These are phyloP conservation scores for Colletotrichum chrysophilum DNA, from an alignment of 2,329 filamentous ascomycete species.

Conservation along the genomic window DNA sequence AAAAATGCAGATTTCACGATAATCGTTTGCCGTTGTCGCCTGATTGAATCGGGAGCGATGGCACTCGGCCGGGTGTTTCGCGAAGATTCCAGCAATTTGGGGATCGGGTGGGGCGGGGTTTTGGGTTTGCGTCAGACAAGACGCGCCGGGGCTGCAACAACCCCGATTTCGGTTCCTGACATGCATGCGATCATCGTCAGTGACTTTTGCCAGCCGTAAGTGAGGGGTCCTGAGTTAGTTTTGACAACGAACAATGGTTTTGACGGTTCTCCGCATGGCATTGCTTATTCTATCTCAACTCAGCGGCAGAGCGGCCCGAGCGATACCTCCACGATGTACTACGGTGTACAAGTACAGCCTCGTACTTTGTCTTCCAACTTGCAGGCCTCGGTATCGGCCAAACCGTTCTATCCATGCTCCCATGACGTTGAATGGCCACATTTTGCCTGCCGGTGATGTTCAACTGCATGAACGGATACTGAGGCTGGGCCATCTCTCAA, in stretches of 20 bases:
- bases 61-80: background rate
- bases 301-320: background rate
- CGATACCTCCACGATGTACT: background rate
- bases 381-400: background rate
- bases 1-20: background rate
- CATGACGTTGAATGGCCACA: background rate
- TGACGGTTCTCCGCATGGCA: background rate
- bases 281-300: background rate
- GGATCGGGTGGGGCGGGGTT: background rate
- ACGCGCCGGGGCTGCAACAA: background rate
- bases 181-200: background rate
- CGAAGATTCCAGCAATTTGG: constrained; percentile 11
- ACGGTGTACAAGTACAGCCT: background rate
- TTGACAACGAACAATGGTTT: background rate
- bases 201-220: background rate
- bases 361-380: background rate
- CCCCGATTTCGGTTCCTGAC: background rate
- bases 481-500: background rate
- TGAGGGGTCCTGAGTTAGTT: constrained; percentile 13
- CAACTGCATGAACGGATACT: background rate
- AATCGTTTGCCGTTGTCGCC: background rate
- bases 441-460: background rate
- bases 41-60: background rate
- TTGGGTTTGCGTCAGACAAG: background rate
- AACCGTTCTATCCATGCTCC: background rate